Evolutionary conservation across 2,329 filamentous ascomycete species (phyloP), one percentile per base, ranked within the genome.

Genomic region (Apiospora malaysiana): DNA sequence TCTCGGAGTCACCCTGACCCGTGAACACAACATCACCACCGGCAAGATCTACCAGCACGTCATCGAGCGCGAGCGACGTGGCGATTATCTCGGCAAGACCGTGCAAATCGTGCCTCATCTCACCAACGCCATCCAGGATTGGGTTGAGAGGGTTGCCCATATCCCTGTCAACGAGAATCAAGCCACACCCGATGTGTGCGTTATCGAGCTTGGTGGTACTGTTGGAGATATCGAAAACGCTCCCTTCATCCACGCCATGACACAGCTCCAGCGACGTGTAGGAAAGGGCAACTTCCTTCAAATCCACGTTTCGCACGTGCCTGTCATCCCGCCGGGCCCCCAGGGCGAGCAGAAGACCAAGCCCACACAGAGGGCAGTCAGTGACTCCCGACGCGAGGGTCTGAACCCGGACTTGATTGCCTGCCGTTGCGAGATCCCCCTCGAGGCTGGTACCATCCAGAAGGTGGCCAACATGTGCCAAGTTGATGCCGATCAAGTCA

Each of bases 21-120:
- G 91, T 73, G 94, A 97, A 76, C 94, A 95, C 85, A 98, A 98
- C 83, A 97, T 99, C 82, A 99, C 96, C 4, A 97, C 95, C 7
- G 96, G 96, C 79, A 98, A 98, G 85, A 94, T 98, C 76, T 98
- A 98, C 83, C 88, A 94, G 78, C 90, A 93, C 77, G 95, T 98
- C 69, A 94, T 97, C 77, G 87, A 92, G 79, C 86, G 88, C 72
- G 88, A 90, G 78, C 83, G 88, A 37, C 82, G 82, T 51, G 88
- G 89, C 70, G 91, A 96, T 80, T 98, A 97, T 78, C 88, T 98
- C 16, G 95, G 95, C 75, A 91, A 92, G 81, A 94, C 95, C 23
- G 92, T 97, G 21, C 94, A 98, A 82, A 92, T 97, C 8, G 94
- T 98, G 6, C 95, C 95, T 1, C 95, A 98, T 82, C 88, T 98